Evolutionary conservation across 768 basidiomycete species (phyloP).

Genomic region (Rhodotorula graminis): DNA sequence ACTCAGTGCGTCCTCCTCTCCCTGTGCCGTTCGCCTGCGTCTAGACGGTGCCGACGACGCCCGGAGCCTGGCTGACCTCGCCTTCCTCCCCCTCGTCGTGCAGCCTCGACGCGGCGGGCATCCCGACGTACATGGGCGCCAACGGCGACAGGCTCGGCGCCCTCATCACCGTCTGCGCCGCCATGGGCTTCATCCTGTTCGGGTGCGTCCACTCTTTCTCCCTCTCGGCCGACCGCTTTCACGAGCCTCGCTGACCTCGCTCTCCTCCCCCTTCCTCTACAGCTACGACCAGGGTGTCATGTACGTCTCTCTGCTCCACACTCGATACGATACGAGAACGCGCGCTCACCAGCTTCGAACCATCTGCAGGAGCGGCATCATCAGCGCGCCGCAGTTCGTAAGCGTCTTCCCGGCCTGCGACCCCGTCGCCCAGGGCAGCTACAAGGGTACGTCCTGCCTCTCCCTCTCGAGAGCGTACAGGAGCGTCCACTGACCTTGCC

Average conservation of each 20-base stretch:
- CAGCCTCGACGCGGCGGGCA: background rate
- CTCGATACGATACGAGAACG: too few species aligned
- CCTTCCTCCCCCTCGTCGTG: too few species aligned
- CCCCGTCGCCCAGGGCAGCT: slow-evolving; percentile 19
- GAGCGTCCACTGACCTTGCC: too few species aligned
- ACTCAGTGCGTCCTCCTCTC: too few species aligned
- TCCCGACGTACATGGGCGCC: background rate
- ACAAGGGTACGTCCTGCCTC: background rate
- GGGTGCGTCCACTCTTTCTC: background rate
- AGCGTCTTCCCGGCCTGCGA: slow-evolving; percentile 56
- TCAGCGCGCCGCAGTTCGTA: slow-evolving; percentile 51
- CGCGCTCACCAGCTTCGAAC: too few species aligned
- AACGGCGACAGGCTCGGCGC: slow-evolving; percentile 15
- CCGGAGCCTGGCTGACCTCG: too few species aligned
- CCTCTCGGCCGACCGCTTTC: background rate
- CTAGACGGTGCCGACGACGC: too few species aligned
- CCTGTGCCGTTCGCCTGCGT: too few species aligned
- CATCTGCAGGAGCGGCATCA: slow-evolving; percentile 51
- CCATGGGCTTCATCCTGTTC: slow-evolving; percentile 15
- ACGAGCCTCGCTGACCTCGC: background rate
- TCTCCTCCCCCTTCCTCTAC: slow-evolving; percentile 30
- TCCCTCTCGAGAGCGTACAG: too few species aligned
- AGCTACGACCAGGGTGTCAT: slow-evolving; percentile 71
- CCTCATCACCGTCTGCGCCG: slow-evolving; percentile 20
- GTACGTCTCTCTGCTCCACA: slow-evolving; percentile 37